Evolutionary conservation across 768 basidiomycete genomes (phyloP).

Genomic region (Mycena sanguinolenta): DNA sequence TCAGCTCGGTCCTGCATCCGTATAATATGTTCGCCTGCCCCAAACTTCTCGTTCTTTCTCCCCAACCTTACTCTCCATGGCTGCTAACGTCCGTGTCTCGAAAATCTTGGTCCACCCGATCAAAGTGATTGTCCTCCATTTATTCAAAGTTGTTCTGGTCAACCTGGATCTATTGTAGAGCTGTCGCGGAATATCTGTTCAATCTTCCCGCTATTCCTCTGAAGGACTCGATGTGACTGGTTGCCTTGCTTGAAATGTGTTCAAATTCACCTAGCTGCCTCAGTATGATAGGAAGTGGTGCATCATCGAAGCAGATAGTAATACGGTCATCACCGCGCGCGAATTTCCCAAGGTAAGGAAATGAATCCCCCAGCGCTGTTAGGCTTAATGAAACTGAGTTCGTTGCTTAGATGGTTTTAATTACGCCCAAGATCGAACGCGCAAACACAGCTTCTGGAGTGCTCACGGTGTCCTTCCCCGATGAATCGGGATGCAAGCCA

Average conservation of each 20-base stretch:
- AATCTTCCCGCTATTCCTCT: constrained; percentile 66
- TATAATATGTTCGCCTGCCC: constrained; percentile 12
- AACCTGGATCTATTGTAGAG: constrained; percentile 58
- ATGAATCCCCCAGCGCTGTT: background rate
- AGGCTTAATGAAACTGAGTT: background rate
- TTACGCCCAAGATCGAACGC: constrained; percentile 65
- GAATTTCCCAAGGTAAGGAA: constrained; percentile 67
- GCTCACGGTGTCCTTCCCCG: constrained; percentile 72
- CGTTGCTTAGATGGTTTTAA: constrained; percentile 70
- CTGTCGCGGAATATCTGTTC: constrained; percentile 76
- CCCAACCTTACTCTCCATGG: background rate
- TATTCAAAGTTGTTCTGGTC: background rate
- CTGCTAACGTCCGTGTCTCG: constrained; percentile 57
- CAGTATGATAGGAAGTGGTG: constrained; percentile 83
- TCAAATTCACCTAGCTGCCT: constrained; percentile 3
- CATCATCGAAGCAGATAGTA: constrained; percentile 68
- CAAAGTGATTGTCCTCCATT: constrained; percentile 58
- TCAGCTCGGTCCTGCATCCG: constrained; percentile 17
- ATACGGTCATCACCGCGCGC: constrained; percentile 76
- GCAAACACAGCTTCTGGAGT: constrained; percentile 59
- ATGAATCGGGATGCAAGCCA: constrained; percentile 65
- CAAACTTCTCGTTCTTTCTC: background rate
- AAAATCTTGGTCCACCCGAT: constrained; percentile 78
- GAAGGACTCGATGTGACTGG: constrained; percentile 74
- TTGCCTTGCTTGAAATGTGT: background rate